Percentiles rank a stretch among this genome's conserved stretches.
phyloP scores from a whole-genome alignment of 2,329 filamentous ascomycete genomes.

The Aspergillus cejpii region DNA sequence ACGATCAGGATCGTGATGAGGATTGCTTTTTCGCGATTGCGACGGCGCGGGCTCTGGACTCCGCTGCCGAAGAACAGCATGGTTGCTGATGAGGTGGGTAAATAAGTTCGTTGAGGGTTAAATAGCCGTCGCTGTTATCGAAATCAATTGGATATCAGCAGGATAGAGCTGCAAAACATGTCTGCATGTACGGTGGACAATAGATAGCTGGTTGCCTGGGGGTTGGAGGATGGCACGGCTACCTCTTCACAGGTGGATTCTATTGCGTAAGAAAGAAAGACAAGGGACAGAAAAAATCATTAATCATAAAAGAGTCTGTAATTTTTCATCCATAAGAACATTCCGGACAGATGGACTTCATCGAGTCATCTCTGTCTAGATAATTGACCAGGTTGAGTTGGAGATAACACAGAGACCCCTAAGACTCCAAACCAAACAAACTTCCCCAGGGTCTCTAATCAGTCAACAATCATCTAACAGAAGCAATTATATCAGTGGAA shows the following conservation, averaged over 20 bases:
- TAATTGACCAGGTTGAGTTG: neutral
- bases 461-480: too few species aligned
- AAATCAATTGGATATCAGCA: neutral
- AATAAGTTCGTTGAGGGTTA: neutral
- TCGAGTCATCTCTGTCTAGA: neutral
- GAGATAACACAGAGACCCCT: neutral
- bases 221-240: neutral
- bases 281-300: neutral
- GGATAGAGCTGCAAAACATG: neutral
- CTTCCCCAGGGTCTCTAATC: neutral
- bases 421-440: neutral
- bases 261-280: neutral
- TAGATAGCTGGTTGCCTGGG: neutral
- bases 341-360: neutral
- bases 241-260: too few species aligned
- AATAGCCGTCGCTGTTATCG: neutral
- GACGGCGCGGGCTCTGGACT: conserved; percentile 30
- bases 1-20: conserved; percentile 30
- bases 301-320: neutral
- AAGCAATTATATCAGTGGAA: too few species aligned
- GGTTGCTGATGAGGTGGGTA: conserved; percentile 1
- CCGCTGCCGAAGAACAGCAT: conserved; percentile 33
- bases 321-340: neutral
- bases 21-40: conserved; percentile 31
- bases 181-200: neutral